Evolutionary conservation across 768 basidiomycete genomes (phyloP).

Genomic region (Nidula microcarpa): DNA sequence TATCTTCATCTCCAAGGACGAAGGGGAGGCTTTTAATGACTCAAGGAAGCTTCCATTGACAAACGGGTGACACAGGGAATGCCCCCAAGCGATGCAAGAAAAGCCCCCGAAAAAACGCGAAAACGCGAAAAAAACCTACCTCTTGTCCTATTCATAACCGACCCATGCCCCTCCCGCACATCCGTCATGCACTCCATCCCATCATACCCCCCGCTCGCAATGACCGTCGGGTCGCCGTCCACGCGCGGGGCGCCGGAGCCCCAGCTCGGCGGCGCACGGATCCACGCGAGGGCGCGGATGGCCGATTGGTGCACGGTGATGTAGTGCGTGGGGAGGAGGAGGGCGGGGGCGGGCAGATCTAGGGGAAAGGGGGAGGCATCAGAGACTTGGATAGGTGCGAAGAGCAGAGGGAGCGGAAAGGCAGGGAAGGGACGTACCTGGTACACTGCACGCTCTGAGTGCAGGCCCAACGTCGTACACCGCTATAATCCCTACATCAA

Average conservation of each 20-base stretch:
- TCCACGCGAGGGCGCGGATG: conserved; percentile 73
- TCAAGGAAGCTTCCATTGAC: no score
- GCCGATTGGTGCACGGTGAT: conserved; percentile 76
- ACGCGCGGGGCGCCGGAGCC: conserved; percentile 41
- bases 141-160: conserved; percentile 74
- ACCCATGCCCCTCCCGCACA: conserved; percentile 64
- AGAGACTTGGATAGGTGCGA: no score
- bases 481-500: conserved; percentile 44
- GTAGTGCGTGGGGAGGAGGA: conserved; percentile 68
- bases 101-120: no score
- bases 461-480: conserved; percentile 51
- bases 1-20: not conserved
- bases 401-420: no score
- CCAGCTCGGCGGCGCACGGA: conserved; percentile 58
- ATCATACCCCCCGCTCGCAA: conserved; percentile 79
- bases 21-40: no score
- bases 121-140: conserved; percentile 33
- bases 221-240: conserved; percentile 63
- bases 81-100: no score
- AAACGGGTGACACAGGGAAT: no score
- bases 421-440: conserved; percentile 21
- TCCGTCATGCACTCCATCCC: conserved; percentile 76
- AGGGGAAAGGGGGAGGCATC: no score
- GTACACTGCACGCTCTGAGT: conserved; percentile 25
- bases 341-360: conserved; percentile 25